phyloP scores from a whole-genome alignment of 23 red algal species.

The Rhodosorus marinus region DNA sequence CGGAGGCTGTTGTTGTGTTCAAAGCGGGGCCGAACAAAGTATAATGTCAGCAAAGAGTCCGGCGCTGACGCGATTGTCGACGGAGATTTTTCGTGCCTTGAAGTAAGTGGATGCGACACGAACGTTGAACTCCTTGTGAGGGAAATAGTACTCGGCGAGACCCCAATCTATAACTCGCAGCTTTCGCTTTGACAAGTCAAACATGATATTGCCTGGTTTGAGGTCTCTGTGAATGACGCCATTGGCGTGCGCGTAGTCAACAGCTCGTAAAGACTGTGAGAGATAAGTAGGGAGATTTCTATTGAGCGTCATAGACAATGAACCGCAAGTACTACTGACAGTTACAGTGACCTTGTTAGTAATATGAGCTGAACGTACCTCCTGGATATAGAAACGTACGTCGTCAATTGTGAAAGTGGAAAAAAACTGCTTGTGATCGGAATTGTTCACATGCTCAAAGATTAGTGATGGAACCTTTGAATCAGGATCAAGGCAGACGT shows the following conservation, averaged over 20 bases:
- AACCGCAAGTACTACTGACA: no score
- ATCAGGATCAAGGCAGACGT: constrained; percentile 79
- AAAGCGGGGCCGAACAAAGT: no score
- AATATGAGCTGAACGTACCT: no score
- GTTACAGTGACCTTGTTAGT: no score
- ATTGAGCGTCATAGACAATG: no score
- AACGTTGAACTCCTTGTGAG: constrained; percentile 93
- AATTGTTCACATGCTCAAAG: constrained; percentile 96
- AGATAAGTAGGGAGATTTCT: no score
- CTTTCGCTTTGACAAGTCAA: constrained; percentile 56
- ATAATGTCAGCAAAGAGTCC: no score
- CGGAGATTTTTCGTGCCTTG: no score
- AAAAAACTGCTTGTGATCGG: constrained; percentile 92
- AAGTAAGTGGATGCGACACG: constrained; percentile 94
- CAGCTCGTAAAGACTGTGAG: no score
- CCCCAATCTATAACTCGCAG: constrained; percentile 96
- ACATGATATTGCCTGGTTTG: constrained; percentile 96
- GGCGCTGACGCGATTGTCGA: no score
- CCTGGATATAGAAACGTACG: constrained; percentile 85
- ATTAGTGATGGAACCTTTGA: constrained; percentile 91
- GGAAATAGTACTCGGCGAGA: constrained; percentile 96
- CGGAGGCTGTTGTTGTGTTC: no score
- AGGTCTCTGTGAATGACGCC: constrained; percentile 98
- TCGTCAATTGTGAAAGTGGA: constrained; percentile 66
- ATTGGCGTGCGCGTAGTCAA: constrained; percentile 87